Evolutionary conservation across 768 basidiomycete species (phyloP).

Genomic region (Gautieria morchelliformis): DNA sequence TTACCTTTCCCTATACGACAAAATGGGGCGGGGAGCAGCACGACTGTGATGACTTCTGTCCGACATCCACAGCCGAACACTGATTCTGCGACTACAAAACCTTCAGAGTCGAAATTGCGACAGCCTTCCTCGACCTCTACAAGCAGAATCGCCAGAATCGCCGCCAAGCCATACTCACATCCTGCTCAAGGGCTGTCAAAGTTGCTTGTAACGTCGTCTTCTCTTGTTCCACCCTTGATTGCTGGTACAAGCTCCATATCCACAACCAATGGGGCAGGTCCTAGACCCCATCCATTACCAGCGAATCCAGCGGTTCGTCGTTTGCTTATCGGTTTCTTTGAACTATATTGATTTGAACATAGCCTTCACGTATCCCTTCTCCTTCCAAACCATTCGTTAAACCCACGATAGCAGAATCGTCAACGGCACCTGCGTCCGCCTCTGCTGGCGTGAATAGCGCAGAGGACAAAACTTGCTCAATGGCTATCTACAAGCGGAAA

Average conservation of each 20-base stretch:
- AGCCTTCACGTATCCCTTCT: conserved; percentile 9
- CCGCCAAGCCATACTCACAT: neutral
- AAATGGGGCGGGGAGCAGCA: neutral
- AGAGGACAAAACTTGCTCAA: neutral
- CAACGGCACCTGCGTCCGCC: neutral
- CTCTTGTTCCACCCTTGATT: neutral
- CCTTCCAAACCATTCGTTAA: neutral
- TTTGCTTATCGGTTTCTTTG: too few relatives aligned
- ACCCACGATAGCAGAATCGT: neutral
- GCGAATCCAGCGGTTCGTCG: neutral
- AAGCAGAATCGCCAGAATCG: neutral
- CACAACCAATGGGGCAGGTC: neutral
- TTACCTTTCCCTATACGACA: neutral
- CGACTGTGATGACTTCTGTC: neutral
- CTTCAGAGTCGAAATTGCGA: neutral
- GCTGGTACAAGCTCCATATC: neutral
- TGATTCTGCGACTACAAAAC: neutral
- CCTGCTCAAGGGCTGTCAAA: neutral
- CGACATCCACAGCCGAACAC: neutral
- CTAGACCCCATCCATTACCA: neutral
- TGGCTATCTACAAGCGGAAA: neutral
- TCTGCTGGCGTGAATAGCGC: neutral
- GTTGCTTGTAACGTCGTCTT: neutral
- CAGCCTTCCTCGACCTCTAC: neutral
- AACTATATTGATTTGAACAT: neutral